Evolutionary conservation across 176 grass and related monocot genomes (phyloP).

Genomic region (Carex myosuroides): DNA sequence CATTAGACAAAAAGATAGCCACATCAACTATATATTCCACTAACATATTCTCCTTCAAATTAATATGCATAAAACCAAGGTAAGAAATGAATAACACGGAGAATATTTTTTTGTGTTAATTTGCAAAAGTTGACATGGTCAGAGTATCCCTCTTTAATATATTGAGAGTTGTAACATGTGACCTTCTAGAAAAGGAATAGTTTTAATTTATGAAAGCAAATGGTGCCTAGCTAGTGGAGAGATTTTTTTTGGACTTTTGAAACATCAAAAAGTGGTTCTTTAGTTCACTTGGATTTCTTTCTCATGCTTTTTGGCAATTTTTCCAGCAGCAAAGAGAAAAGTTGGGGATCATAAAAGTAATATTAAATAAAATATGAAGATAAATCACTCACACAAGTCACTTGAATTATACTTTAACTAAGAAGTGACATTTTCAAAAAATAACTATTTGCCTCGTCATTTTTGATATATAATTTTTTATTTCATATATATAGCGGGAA

Average conservation of each 20-base stretch:
- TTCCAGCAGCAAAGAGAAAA: background rate
- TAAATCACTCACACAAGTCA: background rate
- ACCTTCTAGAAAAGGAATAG: constrained; percentile 19
- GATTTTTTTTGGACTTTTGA: constrained; percentile 4
- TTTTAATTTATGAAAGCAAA: background rate
- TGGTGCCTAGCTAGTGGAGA: constrained; percentile 15
- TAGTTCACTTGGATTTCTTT: constrained; percentile 3
- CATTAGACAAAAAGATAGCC: too few relatives aligned
- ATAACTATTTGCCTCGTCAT: background rate
- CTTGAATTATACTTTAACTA: background rate
- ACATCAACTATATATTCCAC: too few relatives aligned
- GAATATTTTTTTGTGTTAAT: background rate
- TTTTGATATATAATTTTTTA: background rate
- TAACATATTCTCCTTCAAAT: background rate
- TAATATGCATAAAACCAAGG: background rate
- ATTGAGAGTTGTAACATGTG: background rate
- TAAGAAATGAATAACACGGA: background rate
- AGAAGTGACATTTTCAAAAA: too few relatives aligned
- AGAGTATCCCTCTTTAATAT: background rate
- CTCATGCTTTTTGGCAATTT: background rate
- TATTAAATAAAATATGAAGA: background rate
- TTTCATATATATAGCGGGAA: background rate
- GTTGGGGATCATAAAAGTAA: background rate
- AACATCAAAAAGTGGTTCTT: constrained; percentile 8
- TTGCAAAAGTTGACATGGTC: constrained; percentile 4